Conservation (phyloP, 306 rosid genomes). For the Nissolia schottii region DNA sequence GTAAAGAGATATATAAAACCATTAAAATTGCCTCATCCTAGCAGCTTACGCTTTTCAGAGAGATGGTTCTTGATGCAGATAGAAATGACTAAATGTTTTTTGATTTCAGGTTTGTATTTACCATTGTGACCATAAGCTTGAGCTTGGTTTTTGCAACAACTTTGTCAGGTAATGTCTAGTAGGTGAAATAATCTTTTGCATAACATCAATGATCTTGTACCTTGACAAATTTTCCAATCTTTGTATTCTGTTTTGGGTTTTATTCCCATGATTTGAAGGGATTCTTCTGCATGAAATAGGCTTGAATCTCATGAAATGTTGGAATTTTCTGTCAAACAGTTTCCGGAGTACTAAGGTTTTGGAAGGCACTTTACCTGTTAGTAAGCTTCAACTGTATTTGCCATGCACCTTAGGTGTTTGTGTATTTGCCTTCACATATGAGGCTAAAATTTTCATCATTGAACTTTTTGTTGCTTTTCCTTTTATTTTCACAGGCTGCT, state of each 20-base stretch:
- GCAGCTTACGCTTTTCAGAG: no score
- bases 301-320: conserved; percentile 19
- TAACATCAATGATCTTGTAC: neutral
- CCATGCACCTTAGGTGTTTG: neutral
- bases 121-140: conserved; percentile 40
- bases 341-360: conserved; percentile 44
- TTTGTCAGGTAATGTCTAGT: conserved; percentile 44
- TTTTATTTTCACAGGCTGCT: conserved; percentile 44
- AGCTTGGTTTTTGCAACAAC: conserved; percentile 48
- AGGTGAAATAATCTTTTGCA: neutral
- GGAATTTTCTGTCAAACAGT: conserved; percentile 37
- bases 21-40: no score
- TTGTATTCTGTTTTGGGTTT: neutral
- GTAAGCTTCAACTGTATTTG: conserved; percentile 18
- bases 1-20: no score
- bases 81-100: neutral
- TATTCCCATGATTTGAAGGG: neutral
- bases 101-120: conserved; percentile 54
- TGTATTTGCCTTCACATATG: neutral
- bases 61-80: no score
- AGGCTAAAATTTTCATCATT: neutral
- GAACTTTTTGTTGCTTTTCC: neutral
- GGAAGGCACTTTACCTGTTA: conserved; percentile 45
- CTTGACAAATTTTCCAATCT: neutral
- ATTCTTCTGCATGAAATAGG: neutral